Conservation (phyloP, 2,329 filamentous ascomycete genomes). For the Sclerotinia subarctica region DNA sequence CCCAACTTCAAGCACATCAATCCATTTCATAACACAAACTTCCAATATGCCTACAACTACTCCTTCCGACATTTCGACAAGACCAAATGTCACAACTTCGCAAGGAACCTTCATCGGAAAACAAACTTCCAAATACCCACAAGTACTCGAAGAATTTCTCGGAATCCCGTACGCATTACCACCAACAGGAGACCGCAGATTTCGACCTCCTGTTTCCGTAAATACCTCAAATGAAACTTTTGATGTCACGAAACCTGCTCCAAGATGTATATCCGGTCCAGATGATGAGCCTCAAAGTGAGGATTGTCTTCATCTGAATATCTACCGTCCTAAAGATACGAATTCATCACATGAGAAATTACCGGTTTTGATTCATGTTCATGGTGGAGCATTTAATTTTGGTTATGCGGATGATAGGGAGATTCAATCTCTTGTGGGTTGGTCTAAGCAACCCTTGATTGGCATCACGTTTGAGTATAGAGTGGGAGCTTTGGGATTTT, state of each 20-base stretch:
- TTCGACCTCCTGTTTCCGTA: slow-evolving; percentile 39
- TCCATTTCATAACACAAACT: neutral
- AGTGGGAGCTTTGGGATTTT: slow-evolving; percentile 66
- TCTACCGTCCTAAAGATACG: slow-evolving; percentile 42
- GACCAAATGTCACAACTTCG: slow-evolving; percentile 24
- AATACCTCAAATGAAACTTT: slow-evolving; percentile 32
- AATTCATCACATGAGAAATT: slow-evolving; percentile 34
- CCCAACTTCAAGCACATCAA: neutral
- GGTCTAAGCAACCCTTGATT: slow-evolving; percentile 50
- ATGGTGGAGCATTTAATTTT: slow-evolving; percentile 62
- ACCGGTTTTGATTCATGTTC: slow-evolving; percentile 58
- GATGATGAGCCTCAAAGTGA: slow-evolving; percentile 40
- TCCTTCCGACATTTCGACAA: neutral
- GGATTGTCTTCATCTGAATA: slow-evolving; percentile 52
- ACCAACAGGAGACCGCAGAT: slow-evolving; percentile 47
- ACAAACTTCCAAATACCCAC: slow-evolving; percentile 26
- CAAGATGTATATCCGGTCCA: slow-evolving; percentile 32
- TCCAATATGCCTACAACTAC: neutral
- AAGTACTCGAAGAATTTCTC: slow-evolving; percentile 43
- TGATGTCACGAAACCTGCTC: slow-evolving; percentile 41
- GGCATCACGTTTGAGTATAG: slow-evolving; percentile 61
- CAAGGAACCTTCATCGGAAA: slow-evolving; percentile 35
- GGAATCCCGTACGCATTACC: slow-evolving; percentile 50
- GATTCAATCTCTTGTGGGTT: slow-evolving; percentile 59
- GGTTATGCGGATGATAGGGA: slow-evolving; percentile 41